Base-by-base conservation (phyloP, 495 filamentous ascomycete species). In the Thermothielavioides terrestris region DNA sequence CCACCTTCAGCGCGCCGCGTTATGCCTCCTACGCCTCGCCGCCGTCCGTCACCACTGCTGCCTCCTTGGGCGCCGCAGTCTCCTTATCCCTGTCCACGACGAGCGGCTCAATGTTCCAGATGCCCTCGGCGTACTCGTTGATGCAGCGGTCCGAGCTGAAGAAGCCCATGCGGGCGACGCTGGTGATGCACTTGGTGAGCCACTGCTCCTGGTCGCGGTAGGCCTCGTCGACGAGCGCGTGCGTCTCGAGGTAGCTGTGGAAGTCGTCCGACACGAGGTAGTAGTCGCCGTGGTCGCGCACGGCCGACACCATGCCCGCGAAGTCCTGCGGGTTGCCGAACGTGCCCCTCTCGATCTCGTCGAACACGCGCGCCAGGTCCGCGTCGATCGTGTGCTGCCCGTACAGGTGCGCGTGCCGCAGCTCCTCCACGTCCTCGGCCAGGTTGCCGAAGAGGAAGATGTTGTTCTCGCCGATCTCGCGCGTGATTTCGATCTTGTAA, bases 361-460 rank as follows among this genome's bases (percentile, higher is more conserved):
- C 81, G 63, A 96, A 98, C 44, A 98, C 92, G 48, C 77, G 73
- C 46, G 72, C 67, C 21, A 98, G 83, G 25, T 83, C 74, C 0
- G 81, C 70, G 66, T 97, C 89, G 22, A 98, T 68, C 14, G 77
- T 63, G 73, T 91, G 87, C 42, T 75, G 61, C 45, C 85, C 85
- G 68, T 92, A 97, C 52, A 77, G 81, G 69, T 98, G 94, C 9
- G 79, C 75, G 69, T 97, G 88, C 25, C 92, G 94, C 36, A 98
- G 84, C 25, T 96, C 89, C 59, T 97, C 92, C 47, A 97, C 94
- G 59, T 97, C 86, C 71, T 98, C 94, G 52, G 92, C 87, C 6
- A 98, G 80, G 63, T 89, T 92, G 37, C 92, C 92, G 61, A 98
- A 96, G 63, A 97, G 84, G 80, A 97, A 98, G 67, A 97, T 97